Evolutionary conservation across 2,329 filamentous ascomycete genomes (phyloP).

Genomic region (Talaromyces pinophilus): DNA sequence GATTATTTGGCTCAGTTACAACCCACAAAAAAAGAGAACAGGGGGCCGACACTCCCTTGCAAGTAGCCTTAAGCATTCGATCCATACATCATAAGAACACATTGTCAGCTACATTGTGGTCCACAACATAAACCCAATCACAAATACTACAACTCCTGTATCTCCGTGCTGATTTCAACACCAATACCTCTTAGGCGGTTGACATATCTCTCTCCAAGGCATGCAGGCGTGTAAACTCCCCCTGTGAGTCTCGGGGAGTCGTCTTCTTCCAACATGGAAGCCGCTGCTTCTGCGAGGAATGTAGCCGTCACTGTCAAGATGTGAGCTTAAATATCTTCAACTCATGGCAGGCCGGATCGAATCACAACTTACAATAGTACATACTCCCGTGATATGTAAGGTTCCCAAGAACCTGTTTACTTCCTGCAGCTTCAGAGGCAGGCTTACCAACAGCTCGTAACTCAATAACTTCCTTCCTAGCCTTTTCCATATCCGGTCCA

Average conservation of each 20-base stretch:
- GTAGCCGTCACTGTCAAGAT: background rate
- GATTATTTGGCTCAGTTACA: too few relatives aligned
- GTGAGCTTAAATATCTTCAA: background rate
- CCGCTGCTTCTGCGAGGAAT: background rate
- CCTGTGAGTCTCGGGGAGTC: background rate
- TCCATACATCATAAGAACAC: background rate
- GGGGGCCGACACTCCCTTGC: background rate
- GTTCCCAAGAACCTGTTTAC: background rate
- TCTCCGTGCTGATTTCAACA: background rate
- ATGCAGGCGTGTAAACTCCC: background rate
- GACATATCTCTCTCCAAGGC: background rate
- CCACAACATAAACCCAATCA: background rate
- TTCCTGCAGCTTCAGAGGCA: background rate
- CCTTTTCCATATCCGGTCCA: background rate
- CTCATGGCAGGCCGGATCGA: background rate
- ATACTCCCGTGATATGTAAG: slow-evolving; percentile 11
- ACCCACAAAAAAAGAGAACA: background rate
- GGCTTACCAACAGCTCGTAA: background rate
- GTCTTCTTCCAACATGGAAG: background rate
- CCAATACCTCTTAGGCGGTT: background rate
- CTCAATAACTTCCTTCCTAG: background rate
- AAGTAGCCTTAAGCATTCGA: background rate
- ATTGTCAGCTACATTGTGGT: background rate
- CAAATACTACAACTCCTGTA: background rate
- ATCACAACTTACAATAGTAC: slow-evolving; percentile 7